phyloP scores from a whole-genome alignment of 192 early-diverging fungal genomes.

The Coemansia sp. region DNA sequence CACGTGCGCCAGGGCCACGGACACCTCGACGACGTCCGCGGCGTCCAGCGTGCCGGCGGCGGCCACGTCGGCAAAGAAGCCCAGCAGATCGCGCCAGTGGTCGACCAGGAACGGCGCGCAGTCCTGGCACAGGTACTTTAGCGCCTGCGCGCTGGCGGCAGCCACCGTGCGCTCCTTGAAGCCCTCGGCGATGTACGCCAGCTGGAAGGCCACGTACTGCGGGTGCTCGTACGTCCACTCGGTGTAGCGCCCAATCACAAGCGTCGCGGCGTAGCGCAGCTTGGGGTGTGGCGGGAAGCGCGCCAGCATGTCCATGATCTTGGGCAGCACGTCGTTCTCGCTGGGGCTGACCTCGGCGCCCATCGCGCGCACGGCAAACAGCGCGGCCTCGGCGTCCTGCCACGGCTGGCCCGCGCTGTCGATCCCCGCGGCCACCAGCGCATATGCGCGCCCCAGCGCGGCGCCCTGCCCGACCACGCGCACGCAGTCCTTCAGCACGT shows the following conservation, averaged over 20 bases:
- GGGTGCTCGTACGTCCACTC: constrained; percentile 89
- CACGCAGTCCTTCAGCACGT: constrained; percentile 95
- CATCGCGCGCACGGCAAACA: constrained; percentile 93
- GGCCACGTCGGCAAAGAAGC: constrained; percentile 73
- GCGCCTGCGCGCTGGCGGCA: constrained; percentile 80
- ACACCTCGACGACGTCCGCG: constrained; percentile 74
- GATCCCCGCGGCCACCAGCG: constrained; percentile 51
- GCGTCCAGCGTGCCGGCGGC: constrained; percentile 61
- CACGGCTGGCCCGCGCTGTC: constrained; percentile 56
- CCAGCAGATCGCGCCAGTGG: constrained; percentile 76
- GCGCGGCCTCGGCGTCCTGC: constrained; percentile 93
- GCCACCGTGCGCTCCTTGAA: constrained; percentile 84
- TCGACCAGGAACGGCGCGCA: constrained; percentile 79
- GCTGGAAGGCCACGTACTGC: constrained; percentile 87
- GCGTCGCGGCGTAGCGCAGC: constrained; percentile 91
- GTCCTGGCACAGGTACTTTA: constrained; percentile 88
- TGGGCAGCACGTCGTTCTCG: constrained; percentile 78
- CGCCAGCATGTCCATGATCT: constrained; percentile 88
- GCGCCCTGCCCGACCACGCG: constrained; percentile 73
- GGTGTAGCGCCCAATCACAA: constrained; percentile 95
- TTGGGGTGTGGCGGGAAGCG: constrained; percentile 89
- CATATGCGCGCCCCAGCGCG: constrained; percentile 68
- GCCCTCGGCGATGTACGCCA: constrained; percentile 86
- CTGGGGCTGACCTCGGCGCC: constrained; percentile 72
- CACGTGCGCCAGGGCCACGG: constrained; percentile 86